These are phyloP conservation scores for Sphaerobolus stellatus DNA, from an alignment of 1,284 basidiomycete species.

Conservation along the genomic window DNA sequence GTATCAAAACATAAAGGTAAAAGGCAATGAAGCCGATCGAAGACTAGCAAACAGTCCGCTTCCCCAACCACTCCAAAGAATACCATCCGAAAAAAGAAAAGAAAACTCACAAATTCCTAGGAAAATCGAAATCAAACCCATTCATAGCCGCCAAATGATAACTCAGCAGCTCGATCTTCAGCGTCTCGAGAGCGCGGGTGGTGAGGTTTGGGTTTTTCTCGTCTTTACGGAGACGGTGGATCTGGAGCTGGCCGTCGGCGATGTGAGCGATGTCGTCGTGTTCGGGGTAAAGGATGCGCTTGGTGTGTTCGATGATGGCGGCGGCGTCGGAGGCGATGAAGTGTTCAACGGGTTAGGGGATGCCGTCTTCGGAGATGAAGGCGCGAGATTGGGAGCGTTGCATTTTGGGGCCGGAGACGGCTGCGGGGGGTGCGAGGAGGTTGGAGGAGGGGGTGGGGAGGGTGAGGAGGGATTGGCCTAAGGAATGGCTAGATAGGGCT, in stretches of 20 bases:
- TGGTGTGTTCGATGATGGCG: conserved; percentile 98
- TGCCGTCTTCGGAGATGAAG: conserved; percentile 97
- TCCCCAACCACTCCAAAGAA: too few species aligned
- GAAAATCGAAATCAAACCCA: conserved; percentile 98
- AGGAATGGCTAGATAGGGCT: not conserved
- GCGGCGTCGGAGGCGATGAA: conserved; percentile 98
- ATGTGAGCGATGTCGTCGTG: conserved; percentile 99
- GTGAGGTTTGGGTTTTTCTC: conserved; percentile 66
- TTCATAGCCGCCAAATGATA: conserved; percentile 96
- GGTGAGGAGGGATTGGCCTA: not conserved
- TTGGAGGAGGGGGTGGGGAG: too few species aligned
- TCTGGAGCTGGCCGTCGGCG: conserved; percentile 95
- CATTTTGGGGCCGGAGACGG: conserved; percentile 85
- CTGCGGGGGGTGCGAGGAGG: conserved; percentile 75
- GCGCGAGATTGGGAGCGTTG: conserved; percentile 95
- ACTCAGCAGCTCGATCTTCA: conserved; percentile 96
- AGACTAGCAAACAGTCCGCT: too few species aligned
- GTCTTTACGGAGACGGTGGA: conserved; percentile 89
- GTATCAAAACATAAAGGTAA: too few species aligned
- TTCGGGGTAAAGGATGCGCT: conserved; percentile 97
- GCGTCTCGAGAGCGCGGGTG: conserved; percentile 97
- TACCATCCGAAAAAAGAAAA: too few species aligned
- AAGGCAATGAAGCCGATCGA: too few species aligned
- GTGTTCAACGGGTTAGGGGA: conserved; percentile 99
- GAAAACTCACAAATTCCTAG: conserved; percentile 80